These are phyloP conservation scores for Irineochytrium annulatum DNA, from an alignment of 192 early-diverging fungal genomes.

Conservation along the genomic window DNA sequence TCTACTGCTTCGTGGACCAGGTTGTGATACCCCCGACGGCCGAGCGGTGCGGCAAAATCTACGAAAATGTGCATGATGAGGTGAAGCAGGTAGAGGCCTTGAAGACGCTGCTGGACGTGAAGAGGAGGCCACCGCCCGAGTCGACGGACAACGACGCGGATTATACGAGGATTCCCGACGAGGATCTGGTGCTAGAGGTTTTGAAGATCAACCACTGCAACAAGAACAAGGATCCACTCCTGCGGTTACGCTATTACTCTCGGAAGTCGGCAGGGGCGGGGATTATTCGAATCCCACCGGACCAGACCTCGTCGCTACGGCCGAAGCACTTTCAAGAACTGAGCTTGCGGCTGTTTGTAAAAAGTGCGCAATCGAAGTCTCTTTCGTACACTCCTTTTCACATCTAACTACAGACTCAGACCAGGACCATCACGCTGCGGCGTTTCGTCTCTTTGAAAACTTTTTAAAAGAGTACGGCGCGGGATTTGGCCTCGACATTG, in stretches of 20 bases:
- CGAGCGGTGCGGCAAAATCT: not conserved
- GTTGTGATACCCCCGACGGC: no score
- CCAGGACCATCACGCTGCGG: no score
- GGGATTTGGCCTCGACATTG: no score
- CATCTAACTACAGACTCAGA: no score
- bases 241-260: not conserved
- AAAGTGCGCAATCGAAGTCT: no score
- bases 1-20: slow-evolving; percentile 66
- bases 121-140: not conserved
- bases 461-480: no score
- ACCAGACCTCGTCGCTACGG: slow-evolving; percentile 68
- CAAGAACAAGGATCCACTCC: slow-evolving; percentile 70
- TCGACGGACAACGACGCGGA: slow-evolving; percentile 51
- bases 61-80: not conserved
- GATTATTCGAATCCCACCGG: slow-evolving; percentile 44
- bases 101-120: slow-evolving; percentile 14
- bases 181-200: slow-evolving; percentile 74
- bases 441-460: no score
- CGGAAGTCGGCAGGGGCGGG: not conserved
- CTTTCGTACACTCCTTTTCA: no score
- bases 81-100: not conserved
- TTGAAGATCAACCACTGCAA: slow-evolving; percentile 79
- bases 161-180: slow-evolving; percentile 54
- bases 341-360: slow-evolving; percentile 58
- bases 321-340: slow-evolving; percentile 68